phyloP scores from a whole-genome alignment of 2,329 filamentous ascomycete species.

The Tolypocladium tundrense region DNA sequence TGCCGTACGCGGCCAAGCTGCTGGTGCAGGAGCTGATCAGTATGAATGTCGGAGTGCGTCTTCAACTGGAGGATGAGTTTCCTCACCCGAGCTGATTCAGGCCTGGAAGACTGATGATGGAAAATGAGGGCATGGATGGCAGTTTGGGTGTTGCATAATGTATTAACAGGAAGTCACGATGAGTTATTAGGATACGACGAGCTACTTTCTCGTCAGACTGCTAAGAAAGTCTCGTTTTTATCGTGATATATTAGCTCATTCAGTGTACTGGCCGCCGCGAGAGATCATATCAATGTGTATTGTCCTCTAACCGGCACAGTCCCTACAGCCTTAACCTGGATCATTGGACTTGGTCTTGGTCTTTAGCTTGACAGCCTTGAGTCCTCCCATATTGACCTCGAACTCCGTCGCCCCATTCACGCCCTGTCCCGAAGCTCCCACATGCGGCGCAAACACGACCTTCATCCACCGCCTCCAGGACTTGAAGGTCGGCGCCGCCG shows the following conservation, averaged over 20 bases:
- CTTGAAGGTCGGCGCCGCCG: conserved; percentile 34
- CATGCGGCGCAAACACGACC: conserved; percentile 81
- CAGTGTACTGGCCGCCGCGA: not conserved
- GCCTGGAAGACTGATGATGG: not conserved
- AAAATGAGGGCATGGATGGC: not conserved
- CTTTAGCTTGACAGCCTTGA: conserved; percentile 25
- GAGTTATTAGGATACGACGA: not conserved
- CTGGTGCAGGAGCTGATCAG: conserved; percentile 91
- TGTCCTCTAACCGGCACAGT: not conserved
- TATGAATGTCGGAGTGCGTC: conserved; percentile 94
- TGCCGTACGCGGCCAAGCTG: conserved; percentile 95
- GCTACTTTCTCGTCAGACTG: not conserved
- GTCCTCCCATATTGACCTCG: conserved; percentile 60
- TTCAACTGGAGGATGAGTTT: conserved; percentile 92
- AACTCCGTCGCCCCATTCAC: conserved; percentile 53
- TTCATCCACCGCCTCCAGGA: conserved; percentile 71
- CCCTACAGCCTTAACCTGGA: not conserved
- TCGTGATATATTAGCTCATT: not conserved
- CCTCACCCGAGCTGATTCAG: conserved; percentile 43
- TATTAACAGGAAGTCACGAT: not conserved
- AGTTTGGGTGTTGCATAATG: not conserved
- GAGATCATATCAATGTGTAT: too few relatives aligned
- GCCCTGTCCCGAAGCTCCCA: conserved; percentile 38
- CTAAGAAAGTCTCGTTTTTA: not conserved
- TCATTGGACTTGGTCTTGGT: not conserved